Conservation (phyloP, 192 early-diverging fungal species). For the Umbelopsis ramanniana region DNA sequence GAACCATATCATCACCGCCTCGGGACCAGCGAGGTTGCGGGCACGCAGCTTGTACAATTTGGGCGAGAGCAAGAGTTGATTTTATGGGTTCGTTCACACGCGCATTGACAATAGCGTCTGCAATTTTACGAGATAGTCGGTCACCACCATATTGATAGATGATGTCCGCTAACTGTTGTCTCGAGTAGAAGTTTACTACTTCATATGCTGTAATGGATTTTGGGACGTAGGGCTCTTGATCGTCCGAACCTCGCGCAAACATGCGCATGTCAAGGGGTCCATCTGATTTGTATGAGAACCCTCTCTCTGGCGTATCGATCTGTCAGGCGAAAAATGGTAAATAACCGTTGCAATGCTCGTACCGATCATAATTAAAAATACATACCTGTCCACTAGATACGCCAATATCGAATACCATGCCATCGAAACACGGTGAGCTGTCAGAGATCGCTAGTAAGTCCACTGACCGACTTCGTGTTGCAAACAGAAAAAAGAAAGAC, state of each 20-base stretch:
- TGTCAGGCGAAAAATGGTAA: neutral
- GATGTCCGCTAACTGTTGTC: constrained; percentile 64
- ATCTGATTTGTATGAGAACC: constrained; percentile 70
- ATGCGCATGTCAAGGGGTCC: constrained; percentile 83
- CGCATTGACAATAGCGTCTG: constrained; percentile 60
- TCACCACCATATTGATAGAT: constrained; percentile 73
- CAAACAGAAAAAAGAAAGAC: neutral
- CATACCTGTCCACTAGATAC: constrained; percentile 65
- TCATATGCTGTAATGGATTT: constrained; percentile 63
- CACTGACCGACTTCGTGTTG: neutral
- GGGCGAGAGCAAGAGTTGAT: constrained; percentile 61
- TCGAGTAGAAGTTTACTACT: constrained; percentile 65
- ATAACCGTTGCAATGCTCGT: neutral
- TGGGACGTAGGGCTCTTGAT: constrained; percentile 3
- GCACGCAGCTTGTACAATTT: constrained; percentile 54
- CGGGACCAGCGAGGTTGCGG: constrained; percentile 46
- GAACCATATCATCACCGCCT: constrained; percentile 49
- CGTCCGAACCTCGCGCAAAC: constrained; percentile 44
- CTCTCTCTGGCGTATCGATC: constrained; percentile 63
- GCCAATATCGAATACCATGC: constrained; percentile 77
- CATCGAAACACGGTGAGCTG: constrained; percentile 60
- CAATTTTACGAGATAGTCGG: constrained; percentile 60
- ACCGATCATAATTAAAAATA: neutral
- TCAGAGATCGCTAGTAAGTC: neutral
- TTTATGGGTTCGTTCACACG: constrained; percentile 52